phyloP scores from a whole-genome alignment of 129 eudicot genomes.

The Centrapalus pauciflorus region DNA sequence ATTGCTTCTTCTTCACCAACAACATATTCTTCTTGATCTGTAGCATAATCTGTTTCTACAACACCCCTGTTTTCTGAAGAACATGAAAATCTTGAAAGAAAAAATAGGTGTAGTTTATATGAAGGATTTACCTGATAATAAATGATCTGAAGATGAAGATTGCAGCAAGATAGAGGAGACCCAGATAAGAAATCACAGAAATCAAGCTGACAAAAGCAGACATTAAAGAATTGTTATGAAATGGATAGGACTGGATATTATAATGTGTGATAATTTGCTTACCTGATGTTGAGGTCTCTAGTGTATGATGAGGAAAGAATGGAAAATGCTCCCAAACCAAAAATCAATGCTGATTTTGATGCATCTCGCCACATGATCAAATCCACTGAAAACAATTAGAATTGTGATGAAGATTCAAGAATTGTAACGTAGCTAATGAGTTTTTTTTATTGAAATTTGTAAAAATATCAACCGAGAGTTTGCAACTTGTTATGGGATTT shows the following conservation, averaged over 20 bases:
- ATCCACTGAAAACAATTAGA: slow-evolving; percentile 52
- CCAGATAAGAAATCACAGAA: slow-evolving; percentile 71
- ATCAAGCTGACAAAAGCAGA: slow-evolving; percentile 47
- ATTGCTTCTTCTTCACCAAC: slow-evolving; percentile 90
- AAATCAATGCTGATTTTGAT: slow-evolving; percentile 75
- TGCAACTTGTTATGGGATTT: slow-evolving; percentile 52
- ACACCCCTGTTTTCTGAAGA: slow-evolving; percentile 41
- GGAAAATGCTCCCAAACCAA: slow-evolving; percentile 78
- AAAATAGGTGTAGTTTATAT: not conserved
- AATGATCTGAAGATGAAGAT: slow-evolving; percentile 67
- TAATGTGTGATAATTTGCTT: not conserved
- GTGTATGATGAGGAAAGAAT: slow-evolving; percentile 81
- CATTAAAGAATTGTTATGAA: slow-evolving; percentile 1
- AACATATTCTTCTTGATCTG: slow-evolving; percentile 38
- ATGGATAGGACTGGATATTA: no score
- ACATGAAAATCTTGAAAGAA: not conserved
- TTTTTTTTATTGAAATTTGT: not conserved
- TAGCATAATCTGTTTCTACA: slow-evolving; percentile 24
- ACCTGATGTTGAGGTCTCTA: slow-evolving; percentile 81
- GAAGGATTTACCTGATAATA: slow-evolving; percentile 45
- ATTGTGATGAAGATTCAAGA: slow-evolving; percentile 2
- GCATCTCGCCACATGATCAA: slow-evolving; percentile 85
- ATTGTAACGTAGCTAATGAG: not conserved
- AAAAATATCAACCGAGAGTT: slow-evolving; percentile 48
- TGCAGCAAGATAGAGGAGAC: slow-evolving; percentile 89